phyloP scores from a whole-genome alignment of 768 basidiomycete genomes.

The Candolleomyces aberdarensis region DNA sequence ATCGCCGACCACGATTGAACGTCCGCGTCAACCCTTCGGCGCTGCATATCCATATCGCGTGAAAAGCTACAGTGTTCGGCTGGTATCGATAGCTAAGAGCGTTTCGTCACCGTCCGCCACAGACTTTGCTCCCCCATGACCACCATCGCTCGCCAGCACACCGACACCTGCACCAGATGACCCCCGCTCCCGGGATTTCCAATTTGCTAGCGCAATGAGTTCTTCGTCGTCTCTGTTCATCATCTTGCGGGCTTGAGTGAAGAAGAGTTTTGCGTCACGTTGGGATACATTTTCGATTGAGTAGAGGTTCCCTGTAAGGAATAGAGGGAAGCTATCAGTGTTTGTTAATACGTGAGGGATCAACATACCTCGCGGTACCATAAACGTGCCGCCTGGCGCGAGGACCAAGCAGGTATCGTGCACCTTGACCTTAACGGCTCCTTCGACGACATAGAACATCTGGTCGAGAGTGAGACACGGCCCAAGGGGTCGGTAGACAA shows the following conservation, averaged over 20 bases:
- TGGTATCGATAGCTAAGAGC: not conserved
- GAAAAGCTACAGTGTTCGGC: too few species aligned
- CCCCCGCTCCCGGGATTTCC: not conserved
- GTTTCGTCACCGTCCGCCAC: too few species aligned
- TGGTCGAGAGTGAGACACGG: slow-evolving; percentile 8
- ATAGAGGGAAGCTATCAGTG: not conserved
- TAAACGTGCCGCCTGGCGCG: slow-evolving; percentile 79
- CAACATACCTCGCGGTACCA: slow-evolving; percentile 80
- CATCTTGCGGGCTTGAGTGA: slow-evolving; percentile 75
- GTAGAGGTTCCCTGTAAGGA: slow-evolving; percentile 78
- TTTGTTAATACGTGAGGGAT: not conserved
- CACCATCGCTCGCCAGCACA: too few species aligned
- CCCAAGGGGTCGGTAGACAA: not conserved
- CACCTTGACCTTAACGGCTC: slow-evolving; percentile 83
- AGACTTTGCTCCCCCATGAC: too few species aligned
- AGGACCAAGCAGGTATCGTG: slow-evolving; percentile 78
- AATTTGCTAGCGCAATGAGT: not conserved
- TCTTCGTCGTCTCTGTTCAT: slow-evolving; percentile 20
- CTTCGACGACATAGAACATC: slow-evolving; percentile 74
- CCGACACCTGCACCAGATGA: slow-evolving; percentile 8
- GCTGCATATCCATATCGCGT: too few species aligned
- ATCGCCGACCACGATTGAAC: too few species aligned
- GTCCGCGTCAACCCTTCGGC: too few species aligned
- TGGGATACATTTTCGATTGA: slow-evolving; percentile 84
- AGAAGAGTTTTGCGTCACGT: slow-evolving; percentile 82